These are phyloP conservation scores for Sporisorium sorghi DNA, from an alignment of 1,284 basidiomycete species.

Conservation along the genomic window DNA sequence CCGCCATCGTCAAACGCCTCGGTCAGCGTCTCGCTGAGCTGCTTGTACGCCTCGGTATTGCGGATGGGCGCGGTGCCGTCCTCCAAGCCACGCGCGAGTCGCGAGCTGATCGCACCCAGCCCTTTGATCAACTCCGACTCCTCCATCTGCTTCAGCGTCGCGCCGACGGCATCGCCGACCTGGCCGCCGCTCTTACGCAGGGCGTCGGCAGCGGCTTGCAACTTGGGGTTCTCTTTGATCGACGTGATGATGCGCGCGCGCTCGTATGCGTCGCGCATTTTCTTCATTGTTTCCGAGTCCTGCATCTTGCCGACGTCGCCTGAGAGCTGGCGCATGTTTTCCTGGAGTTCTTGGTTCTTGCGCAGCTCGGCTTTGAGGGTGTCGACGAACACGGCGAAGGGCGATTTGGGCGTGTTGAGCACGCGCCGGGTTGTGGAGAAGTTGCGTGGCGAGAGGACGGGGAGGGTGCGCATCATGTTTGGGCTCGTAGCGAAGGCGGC, in stretches of 20 bases:
- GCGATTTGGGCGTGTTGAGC: conserved; percentile 73
- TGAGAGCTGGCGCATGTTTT: conserved; percentile 95
- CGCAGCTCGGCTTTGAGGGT: conserved; percentile 89
- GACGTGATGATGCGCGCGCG: conserved; percentile 90
- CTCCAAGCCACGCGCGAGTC: conserved; percentile 60
- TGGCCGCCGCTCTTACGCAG: conserved; percentile 88
- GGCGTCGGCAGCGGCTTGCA: conserved; percentile 90
- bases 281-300: conserved; percentile 96
- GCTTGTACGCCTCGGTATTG: conserved; percentile 94
- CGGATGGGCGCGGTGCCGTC: conserved; percentile 74
- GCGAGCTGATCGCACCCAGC: conserved; percentile 57
- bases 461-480: background rate
- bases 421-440: conserved; percentile 16
- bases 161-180: conserved; percentile 90
- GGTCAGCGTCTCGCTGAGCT: conserved; percentile 85
- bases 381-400: conserved; percentile 95
- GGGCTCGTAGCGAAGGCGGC: background rate
- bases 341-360: conserved; percentile 93
- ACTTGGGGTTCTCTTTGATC: conserved; percentile 93
- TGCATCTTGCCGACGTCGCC: conserved; percentile 97
- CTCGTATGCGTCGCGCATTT: conserved; percentile 89
- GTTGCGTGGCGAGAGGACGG: conserved; percentile 1
- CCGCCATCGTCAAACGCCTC: conserved; percentile 95
- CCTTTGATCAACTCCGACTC: conserved; percentile 91
- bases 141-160: conserved; percentile 89